These are phyloP conservation scores for Exophiala xenobiotica DNA, from an alignment of 2,329 filamentous ascomycete species.

Conservation along the genomic window DNA sequence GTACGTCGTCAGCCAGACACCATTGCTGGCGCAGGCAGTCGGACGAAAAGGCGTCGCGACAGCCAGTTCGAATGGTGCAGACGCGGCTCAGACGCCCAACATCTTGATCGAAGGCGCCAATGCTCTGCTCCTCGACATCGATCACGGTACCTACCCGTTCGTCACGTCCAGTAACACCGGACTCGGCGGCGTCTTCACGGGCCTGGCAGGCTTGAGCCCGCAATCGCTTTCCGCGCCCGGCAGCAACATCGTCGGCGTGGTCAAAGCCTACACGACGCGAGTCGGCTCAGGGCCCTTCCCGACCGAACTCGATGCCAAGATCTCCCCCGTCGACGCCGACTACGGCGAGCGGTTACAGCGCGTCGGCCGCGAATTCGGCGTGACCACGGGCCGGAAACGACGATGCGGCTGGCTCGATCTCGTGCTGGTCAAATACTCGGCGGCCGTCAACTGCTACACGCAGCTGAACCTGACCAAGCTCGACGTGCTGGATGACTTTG, in stretches of 20 bases:
- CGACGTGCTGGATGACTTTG: slow-evolving; percentile 63
- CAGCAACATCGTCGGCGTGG: slow-evolving; percentile 56
- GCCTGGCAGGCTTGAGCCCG: slow-evolving; percentile 58
- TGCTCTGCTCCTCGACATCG: slow-evolving; percentile 61
- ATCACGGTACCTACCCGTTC: slow-evolving; percentile 54
- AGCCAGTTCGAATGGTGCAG: slow-evolving; percentile 20
- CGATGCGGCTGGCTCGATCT: slow-evolving; percentile 67
- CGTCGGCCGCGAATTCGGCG: slow-evolving; percentile 55
- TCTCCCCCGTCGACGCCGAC: slow-evolving; percentile 26
- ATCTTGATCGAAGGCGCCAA: slow-evolving; percentile 65
- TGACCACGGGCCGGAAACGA: slow-evolving; percentile 61
- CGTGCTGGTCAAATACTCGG: slow-evolving; percentile 63
- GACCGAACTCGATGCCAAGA: slow-evolving; percentile 45
- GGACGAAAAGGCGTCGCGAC: slow-evolving; percentile 30
- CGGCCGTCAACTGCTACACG: slow-evolving; percentile 54
- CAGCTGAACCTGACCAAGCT: slow-evolving; percentile 64
- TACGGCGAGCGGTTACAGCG: slow-evolving; percentile 51
- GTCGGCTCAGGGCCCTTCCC: slow-evolving; percentile 63
- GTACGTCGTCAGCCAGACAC: slow-evolving; percentile 52
- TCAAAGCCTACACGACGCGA: slow-evolving; percentile 65
- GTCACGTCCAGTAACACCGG: slow-evolving; percentile 50
- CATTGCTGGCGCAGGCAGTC: slow-evolving; percentile 25
- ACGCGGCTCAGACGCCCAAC: slow-evolving; percentile 54
- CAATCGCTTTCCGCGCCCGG: slow-evolving; percentile 51
- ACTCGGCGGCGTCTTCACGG: slow-evolving; percentile 54